Evolutionary conservation across 352 stramenopile genomes (phyloP).

Genomic region (Pythium grandisporangium): DNA sequence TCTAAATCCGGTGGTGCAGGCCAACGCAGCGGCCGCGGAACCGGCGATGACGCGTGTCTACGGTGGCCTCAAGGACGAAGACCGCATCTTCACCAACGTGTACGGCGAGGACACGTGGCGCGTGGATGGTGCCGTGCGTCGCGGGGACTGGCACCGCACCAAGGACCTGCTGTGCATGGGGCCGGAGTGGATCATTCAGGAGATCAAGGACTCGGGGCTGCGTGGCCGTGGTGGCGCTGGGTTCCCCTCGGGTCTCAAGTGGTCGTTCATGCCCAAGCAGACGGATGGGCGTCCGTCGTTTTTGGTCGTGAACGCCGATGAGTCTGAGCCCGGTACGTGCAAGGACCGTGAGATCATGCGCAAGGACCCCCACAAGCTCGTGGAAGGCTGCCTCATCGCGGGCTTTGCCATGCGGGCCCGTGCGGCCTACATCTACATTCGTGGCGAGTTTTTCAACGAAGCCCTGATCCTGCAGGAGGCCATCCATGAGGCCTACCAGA

Average conservation of each 20-base stretch:
- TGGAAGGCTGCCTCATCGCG: constrained; percentile 97
- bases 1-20: too few species aligned
- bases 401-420: constrained; percentile 98
- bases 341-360: constrained; percentile 99
- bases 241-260: constrained; percentile 99
- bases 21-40: constrained; percentile 30
- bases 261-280: constrained; percentile 99
- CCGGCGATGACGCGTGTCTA: constrained; percentile 82
- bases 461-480: constrained; percentile 96
- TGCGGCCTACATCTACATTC: constrained; percentile 99
- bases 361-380: constrained; percentile 99
- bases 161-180: constrained; percentile 99
- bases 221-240: constrained; percentile 96
- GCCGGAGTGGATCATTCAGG: constrained; percentile 99
- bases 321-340: constrained; percentile 98
- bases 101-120: constrained; percentile 96
- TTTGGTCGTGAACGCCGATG: constrained; percentile 99
- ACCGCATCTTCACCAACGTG: constrained; percentile 99
- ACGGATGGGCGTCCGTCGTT: constrained; percentile 98
- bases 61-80: constrained; percentile 96
- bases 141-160: constrained; percentile 95
- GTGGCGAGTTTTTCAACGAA: constrained; percentile 99
- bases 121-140: constrained; percentile 81
- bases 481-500: constrained; percentile 98
- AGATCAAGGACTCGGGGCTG: constrained; percentile 99